Percentiles rank a stretch among this genome's conserved stretches.
These are phyloP conservation scores for Gyrodon lividus DNA, from an alignment of 768 basidiomycete genomes.

Conservation along the genomic window DNA sequence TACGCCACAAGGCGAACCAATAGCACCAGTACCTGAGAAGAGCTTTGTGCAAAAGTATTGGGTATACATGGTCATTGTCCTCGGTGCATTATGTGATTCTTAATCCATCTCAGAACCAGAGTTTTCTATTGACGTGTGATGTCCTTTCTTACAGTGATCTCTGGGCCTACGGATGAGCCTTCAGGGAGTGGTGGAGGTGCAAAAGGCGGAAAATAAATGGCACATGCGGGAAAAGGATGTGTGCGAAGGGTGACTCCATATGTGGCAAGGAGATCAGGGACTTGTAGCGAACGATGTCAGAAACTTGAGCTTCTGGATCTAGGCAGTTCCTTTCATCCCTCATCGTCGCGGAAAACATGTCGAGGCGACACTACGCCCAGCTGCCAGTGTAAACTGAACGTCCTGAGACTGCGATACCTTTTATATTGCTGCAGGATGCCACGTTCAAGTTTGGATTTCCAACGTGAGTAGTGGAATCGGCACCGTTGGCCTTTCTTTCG, in stretches of 20 bases:
- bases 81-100: constrained; percentile 58
- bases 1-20: constrained; percentile 61
- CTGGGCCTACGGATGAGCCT: constrained; percentile 31
- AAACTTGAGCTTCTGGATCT: background rate
- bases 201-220: constrained; percentile 25
- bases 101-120: background rate
- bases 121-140: background rate
- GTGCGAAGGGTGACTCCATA: too few species aligned
- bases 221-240: background rate
- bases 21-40: constrained; percentile 65
- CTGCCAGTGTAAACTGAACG: too few species aligned
- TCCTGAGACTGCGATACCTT: background rate
- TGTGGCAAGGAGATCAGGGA: background rate
- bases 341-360: too few species aligned
- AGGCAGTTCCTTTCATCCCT: background rate
- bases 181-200: constrained; percentile 15
- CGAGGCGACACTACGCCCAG: too few species aligned
- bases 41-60: constrained; percentile 88
- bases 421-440: background rate
- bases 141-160: constrained; percentile 20
- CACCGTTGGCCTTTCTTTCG: background rate
- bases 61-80: constrained; percentile 69
- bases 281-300: background rate
- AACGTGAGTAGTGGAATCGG: too few species aligned
- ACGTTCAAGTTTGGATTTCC: too few species aligned